Evolutionary conservation across 2,329 filamentous ascomycete genomes (phyloP), one percentile per base, ranked within the genome.

Genomic region (Colletotrichum paranaense): DNA sequence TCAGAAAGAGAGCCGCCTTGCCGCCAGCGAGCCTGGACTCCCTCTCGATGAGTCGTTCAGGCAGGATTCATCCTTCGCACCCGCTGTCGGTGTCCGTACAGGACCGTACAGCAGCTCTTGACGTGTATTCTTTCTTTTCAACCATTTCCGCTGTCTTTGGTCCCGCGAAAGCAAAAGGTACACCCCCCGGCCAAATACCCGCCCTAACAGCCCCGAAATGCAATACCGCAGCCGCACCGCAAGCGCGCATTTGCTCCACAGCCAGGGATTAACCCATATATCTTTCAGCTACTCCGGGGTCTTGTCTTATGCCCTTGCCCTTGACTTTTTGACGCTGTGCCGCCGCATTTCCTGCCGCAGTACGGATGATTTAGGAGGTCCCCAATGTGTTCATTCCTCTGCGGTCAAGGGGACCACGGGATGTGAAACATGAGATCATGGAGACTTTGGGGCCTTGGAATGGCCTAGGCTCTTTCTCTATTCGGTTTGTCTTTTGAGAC

Each of bases 241-340:
- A 71, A 67, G 68, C 62, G 56, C 53, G 52, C 28, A 28, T 22
- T 35, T 53, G 12, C 53, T 59, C 42, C 69, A 64, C 59, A 22
- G 19, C 22, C 58, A 60, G 14, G 38, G 56, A 35, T 5, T 6
- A 38, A 16, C 35, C 35, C 35, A 38, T 38, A 14, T 3, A 38
- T 49, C 42, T 49, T 62, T 72, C 69, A 72, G 69, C 58, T 72
- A 64, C 53, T 42, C 62, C 22, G 53, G 55, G 67, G 55, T 70
- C 22, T 49, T 9, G 16, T 49, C 16, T n/a, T 9, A 1, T 49
- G 42, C 42, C 42, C 42, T 49, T 63, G 32, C 58, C 65, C 59
- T 52, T 62, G 53, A 60, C 52, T 14, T 24, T 65, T 65, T 52
- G 42, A 49, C 42, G 42, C 30, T 68, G 57, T 63, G 19, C 26